These are phyloP conservation scores for Mycena latifolia DNA, from an alignment of 768 basidiomycete genomes.

Conservation along the genomic window DNA sequence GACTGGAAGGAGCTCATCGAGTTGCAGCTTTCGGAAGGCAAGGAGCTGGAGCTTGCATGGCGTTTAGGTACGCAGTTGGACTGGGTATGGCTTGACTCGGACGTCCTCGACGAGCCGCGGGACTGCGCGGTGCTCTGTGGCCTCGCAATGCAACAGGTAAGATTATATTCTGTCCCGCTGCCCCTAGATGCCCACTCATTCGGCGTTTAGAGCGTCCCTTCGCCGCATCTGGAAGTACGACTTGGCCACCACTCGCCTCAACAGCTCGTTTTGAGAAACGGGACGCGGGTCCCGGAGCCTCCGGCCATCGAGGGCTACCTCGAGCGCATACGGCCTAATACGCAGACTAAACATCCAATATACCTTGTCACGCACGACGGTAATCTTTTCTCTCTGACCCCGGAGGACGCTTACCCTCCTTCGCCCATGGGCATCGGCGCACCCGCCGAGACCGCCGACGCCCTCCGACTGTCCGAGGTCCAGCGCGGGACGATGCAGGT, in stretches of 20 bases:
- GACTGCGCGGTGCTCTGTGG: slow-evolving; percentile 85
- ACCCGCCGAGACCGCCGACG: slow-evolving; percentile 43
- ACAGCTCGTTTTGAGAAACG: slow-evolving; percentile 57
- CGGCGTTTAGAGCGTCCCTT: slow-evolving; percentile 34
- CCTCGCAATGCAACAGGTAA: slow-evolving; percentile 77
- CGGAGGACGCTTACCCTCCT: slow-evolving; percentile 73
- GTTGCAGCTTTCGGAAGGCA: slow-evolving; percentile 64
- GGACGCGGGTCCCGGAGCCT: slow-evolving; percentile 75
- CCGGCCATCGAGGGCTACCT: slow-evolving; percentile 90
- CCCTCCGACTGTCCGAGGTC: slow-evolving; percentile 65
- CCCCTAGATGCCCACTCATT: slow-evolving; percentile 15
- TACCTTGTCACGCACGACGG: slow-evolving; percentile 84
- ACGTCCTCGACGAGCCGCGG: slow-evolving; percentile 70
- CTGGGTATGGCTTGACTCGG: slow-evolving; percentile 86
- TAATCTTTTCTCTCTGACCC: slow-evolving; percentile 71
- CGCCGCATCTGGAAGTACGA: slow-evolving; percentile 79
- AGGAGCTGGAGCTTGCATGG: slow-evolving; percentile 83
- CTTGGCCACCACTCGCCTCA: slow-evolving; percentile 76
- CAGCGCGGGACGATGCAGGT: slow-evolving; percentile 75
- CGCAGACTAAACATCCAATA: slow-evolving; percentile 66
- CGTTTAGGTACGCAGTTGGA: slow-evolving; percentile 78
- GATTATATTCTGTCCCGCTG: slow-evolving; percentile 35
- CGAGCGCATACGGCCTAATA: slow-evolving; percentile 73
- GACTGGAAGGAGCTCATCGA: slow-evolving; percentile 76
- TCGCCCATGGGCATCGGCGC: slow-evolving; percentile 69